A percentile compares a stretch with the other conserved stretches of the same genome.
These are phyloP conservation scores for Diversispora eburnea DNA, from an alignment of 192 early-diverging fungal genomes.

Conservation along the genomic window DNA sequence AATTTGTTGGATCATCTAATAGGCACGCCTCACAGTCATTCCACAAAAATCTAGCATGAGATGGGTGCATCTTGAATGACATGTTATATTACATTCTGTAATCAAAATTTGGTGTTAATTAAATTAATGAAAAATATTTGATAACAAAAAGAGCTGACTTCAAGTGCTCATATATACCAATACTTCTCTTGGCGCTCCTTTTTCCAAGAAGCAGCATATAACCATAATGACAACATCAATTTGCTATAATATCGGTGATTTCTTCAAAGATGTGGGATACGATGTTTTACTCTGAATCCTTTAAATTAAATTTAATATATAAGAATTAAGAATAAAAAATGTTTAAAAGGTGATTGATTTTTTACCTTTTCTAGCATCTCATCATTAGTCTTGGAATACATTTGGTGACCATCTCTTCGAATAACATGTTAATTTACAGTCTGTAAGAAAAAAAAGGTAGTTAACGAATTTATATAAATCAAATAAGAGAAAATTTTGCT, in stretches of 20 bases:
- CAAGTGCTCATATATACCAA: constrained; percentile 33
- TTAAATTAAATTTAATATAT: background rate
- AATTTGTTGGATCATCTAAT: constrained; percentile 82
- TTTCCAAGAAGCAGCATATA: constrained; percentile 88
- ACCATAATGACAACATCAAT: constrained; percentile 99
- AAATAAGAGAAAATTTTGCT: background rate
- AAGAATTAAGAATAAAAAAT: background rate
- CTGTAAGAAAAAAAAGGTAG: constrained; percentile 37
- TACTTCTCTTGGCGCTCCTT: constrained; percentile 51
- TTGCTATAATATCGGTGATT: constrained; percentile 75
- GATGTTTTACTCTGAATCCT: constrained; percentile 78
- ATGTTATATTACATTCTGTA: constrained; percentile 76
- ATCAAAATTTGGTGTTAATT: constrained; percentile 10
- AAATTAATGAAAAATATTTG: background rate
- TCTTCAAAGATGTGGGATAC: constrained; percentile 94
- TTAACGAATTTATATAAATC: background rate
- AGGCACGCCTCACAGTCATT: constrained; percentile 79
- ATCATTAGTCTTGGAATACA: constrained; percentile 75
- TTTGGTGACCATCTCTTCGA: constrained; percentile 78
- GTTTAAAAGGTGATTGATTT: background rate
- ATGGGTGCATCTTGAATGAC: constrained; percentile 80
- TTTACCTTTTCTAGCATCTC: constrained; percentile 41
- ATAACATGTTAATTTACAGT: constrained; percentile 91
- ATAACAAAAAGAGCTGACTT: background rate
- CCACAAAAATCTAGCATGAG: constrained; percentile 93